Percentiles rank a stretch among this genome's conserved stretches.
phyloP scores from a whole-genome alignment of 2,329 filamentous ascomycete genomes.

The Pyrenochaeta sp. region DNA sequence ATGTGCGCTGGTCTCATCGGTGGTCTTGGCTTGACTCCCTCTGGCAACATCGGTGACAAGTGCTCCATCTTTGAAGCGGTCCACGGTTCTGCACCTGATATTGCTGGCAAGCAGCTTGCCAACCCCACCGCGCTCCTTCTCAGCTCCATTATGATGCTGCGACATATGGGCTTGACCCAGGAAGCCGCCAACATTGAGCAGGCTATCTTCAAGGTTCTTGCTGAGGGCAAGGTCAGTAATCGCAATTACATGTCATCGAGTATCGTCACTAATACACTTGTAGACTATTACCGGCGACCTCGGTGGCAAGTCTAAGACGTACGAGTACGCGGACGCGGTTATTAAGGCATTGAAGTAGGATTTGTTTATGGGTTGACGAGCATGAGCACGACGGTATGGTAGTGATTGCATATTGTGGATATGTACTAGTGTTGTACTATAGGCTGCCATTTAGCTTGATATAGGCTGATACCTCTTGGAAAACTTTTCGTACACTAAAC shows the following conservation, averaged over 20 bases:
- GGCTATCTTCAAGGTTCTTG: conserved; percentile 93
- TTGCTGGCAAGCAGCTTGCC: conserved; percentile 92
- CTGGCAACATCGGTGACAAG: conserved; percentile 98
- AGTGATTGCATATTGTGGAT: conserved; percentile 49
- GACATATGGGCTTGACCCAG: conserved; percentile 91
- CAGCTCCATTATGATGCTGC: conserved; percentile 98
- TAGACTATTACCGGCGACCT: conserved; percentile 89
- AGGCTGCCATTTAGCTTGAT: conserved; percentile 39
- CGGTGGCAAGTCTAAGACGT: conserved; percentile 94
- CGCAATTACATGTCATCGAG: not conserved
- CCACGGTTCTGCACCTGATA: conserved; percentile 96
- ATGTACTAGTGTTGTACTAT: conserved; percentile 51
- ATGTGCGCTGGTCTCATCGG: conserved; percentile 99
- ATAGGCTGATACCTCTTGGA: conserved; percentile 27
- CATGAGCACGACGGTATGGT: conserved; percentile 37
- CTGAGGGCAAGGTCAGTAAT: conserved; percentile 82
- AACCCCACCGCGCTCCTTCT: conserved; percentile 97
- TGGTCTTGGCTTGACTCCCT: conserved; percentile 95
- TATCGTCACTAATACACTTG: conserved; percentile 20
- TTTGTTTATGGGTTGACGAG: conserved; percentile 35
- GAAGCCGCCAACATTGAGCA: conserved; percentile 90
- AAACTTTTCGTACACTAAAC: not conserved
- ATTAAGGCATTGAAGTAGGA: conserved; percentile 68
- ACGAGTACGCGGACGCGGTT: conserved; percentile 92
- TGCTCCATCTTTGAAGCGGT: conserved; percentile 99